A percentile compares a stretch with the other conserved stretches of the same genome.
phyloP scores from a whole-genome alignment of 768 basidiomycete species.

The Sistotremastrum niveocremeum region DNA sequence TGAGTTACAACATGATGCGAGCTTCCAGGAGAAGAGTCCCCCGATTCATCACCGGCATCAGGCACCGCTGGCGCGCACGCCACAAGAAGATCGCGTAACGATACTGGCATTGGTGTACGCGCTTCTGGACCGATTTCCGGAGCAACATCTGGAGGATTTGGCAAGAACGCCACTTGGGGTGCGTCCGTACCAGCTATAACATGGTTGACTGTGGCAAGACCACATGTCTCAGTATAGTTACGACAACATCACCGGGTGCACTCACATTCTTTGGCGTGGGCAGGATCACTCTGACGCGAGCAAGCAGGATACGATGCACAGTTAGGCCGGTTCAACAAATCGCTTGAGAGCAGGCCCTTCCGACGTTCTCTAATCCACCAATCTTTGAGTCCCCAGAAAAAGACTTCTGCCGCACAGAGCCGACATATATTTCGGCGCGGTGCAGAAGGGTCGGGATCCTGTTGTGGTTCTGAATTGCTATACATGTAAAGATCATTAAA shows the following conservation, averaged over 20 bases:
- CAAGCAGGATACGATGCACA: conserved; percentile 54
- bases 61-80: neutral
- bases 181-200: no score
- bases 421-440: conserved; percentile 56
- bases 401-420: conserved; percentile 58
- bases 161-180: no score
- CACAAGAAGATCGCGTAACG: neutral
- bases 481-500: conserved; percentile 20
- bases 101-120: neutral
- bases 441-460: conserved; percentile 22
- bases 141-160: no score
- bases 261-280: conserved; percentile 68
- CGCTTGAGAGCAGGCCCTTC: conserved; percentile 49
- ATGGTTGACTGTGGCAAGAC: no score
- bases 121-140: no score
- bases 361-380: conserved; percentile 76
- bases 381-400: conserved; percentile 61
- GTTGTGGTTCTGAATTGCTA: neutral
- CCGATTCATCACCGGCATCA: neutral
- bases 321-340: conserved; percentile 46
- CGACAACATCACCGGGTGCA: neutral
- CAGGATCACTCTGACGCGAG: conserved; percentile 49
- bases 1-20: no score
- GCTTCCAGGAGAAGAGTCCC: no score
- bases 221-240: no score